Percentiles rank a stretch among this genome's conserved stretches.
phyloP scores from a whole-genome alignment of 306 rosid genomes.

The Quercus suber region DNA sequence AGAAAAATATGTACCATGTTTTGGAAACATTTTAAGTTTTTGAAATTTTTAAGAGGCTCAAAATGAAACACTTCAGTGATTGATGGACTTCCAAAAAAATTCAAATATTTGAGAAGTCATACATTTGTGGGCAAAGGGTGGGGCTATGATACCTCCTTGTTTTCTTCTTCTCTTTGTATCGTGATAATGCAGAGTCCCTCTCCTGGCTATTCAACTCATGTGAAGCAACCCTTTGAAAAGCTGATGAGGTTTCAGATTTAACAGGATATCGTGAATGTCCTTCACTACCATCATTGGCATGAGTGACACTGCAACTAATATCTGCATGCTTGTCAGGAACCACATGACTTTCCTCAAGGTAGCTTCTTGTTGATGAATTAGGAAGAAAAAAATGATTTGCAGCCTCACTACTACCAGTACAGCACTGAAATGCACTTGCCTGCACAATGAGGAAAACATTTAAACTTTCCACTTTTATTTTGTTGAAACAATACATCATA shows the following conservation, averaged over 20 bases:
- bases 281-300: conserved; percentile 23
- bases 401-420: conserved; percentile 30
- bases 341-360: conserved; percentile 31
- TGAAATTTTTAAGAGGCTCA: neutral
- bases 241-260: conserved; percentile 29
- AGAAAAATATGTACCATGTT: neutral
- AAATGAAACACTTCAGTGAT: too few species aligned
- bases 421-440: conserved; percentile 40
- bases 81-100: neutral
- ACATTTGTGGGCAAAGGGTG: conserved; percentile 10
- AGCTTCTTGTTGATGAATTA: conserved; percentile 21
- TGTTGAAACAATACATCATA: too few species aligned
- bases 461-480: too few species aligned
- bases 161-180: conserved; percentile 91
- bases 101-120: neutral
- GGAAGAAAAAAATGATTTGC: conserved; percentile 40
- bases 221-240: conserved; percentile 37
- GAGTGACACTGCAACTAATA: conserved; percentile 25
- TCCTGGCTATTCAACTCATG: conserved; percentile 61
- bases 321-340: conserved; percentile 34
- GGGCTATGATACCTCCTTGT: conserved; percentile 62
- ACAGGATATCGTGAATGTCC: conserved; percentile 21
- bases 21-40: too few species aligned
- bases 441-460: conserved; percentile 3
- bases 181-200: conserved; percentile 73